These are phyloP conservation scores for Alternaria burnsii DNA, from an alignment of 2,329 filamentous ascomycete species.

Conservation along the genomic window DNA sequence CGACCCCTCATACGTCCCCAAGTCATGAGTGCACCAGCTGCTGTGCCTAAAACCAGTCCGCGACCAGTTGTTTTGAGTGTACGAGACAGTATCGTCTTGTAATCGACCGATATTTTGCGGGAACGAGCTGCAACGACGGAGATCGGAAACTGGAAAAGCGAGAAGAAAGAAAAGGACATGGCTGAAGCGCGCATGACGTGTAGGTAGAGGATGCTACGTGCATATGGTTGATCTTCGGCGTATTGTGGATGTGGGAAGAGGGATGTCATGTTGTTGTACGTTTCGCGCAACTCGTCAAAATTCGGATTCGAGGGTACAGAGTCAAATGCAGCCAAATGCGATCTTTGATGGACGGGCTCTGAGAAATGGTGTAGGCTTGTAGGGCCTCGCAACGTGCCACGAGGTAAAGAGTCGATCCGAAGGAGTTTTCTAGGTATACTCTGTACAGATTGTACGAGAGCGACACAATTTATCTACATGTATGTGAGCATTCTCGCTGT, in stretches of 20 bases:
- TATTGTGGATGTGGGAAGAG: slow-evolving; percentile 64
- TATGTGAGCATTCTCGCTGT: neutral
- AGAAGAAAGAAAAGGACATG: slow-evolving; percentile 62
- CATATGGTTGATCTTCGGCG: slow-evolving; percentile 69
- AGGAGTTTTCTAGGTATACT: neutral
- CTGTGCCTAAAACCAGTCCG: slow-evolving; percentile 57
- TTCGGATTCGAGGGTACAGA: neutral
- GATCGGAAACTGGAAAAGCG: slow-evolving; percentile 49
- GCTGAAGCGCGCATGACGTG: slow-evolving; percentile 68
- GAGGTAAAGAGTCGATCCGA: neutral
- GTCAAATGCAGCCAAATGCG: neutral
- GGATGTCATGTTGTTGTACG: slow-evolving; percentile 58
- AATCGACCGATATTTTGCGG: slow-evolving; percentile 36
- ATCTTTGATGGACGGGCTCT: neutral
- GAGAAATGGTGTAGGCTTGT: neutral
- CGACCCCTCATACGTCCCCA: slow-evolving; percentile 63
- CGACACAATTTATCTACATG: neutral
- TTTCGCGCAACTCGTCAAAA: neutral
- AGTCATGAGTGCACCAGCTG: slow-evolving; percentile 56
- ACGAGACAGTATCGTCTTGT: slow-evolving; percentile 29
- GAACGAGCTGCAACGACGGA: slow-evolving; percentile 38
- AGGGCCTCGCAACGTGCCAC: neutral
- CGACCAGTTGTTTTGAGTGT: slow-evolving; percentile 59
- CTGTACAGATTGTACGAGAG: neutral
- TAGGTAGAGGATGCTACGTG: slow-evolving; percentile 64